Evolutionary conservation across 345 rosid species (phyloP), one percentile per base, ranked within the genome.

Genomic region (Bruguiera parviflora): DNA sequence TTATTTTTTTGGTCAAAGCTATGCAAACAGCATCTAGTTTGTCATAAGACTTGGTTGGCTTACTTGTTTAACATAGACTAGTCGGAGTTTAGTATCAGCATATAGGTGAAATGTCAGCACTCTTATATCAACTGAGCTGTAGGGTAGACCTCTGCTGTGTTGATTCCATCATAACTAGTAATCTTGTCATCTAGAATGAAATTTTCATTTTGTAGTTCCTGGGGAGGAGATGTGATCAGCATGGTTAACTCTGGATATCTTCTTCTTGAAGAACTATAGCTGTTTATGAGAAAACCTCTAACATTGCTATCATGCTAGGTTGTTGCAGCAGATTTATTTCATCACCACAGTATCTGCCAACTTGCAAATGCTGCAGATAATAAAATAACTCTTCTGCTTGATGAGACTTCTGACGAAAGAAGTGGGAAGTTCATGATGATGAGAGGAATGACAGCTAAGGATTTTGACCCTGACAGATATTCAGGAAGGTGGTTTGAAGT

Each of bases 401-500:
- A 89, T 52, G 83, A 67, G 51, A 83, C 67, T 35, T 85, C 96
- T 70, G 78, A 70, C 7, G 87, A 32, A 71, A 71, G 76, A 72
- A 75, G 46, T 70, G 81, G 83, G 70, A 89, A 67, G 82, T 68
- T 89, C 65, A 86, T 92, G 97, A 88, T 84, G 95, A 94, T 85
- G 95, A 87, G 89, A 86, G 96, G 92, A 73, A 94, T 91, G 98
- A 87, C 96, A 56, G 82, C 92, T 16, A 84, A 86, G 72, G 73
- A 91, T 76, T 94, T 94, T 79, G 97, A 94, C 55, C 98, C 98
- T 0, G 65, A 80, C 64, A 84, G 88, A 66, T 94, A 94, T 81
- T 80, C 97, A 21, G 98, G 98, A 61, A 87, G 97, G 81, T 94
- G 98, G 98, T 94, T 89, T 65, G 97, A 94, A 82, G 98, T 94